Evolutionary conservation across 1,284 basidiomycete species (phyloP), one percentile per base, ranked within the genome.

Genomic region (Rhizoctonia solani): DNA sequence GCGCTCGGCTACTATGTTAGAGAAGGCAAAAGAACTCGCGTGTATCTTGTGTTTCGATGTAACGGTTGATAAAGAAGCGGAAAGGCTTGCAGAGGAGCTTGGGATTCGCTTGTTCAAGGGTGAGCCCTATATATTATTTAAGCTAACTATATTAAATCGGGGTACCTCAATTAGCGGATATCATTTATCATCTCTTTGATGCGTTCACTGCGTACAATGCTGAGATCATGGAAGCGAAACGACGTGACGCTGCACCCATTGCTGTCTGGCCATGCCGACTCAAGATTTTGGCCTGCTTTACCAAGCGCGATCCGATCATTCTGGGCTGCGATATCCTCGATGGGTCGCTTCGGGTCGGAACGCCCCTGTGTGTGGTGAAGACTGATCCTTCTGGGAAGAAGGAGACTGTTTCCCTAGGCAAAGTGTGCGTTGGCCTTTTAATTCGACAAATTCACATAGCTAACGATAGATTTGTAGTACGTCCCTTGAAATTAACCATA

Each of bases 151-250:
- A 39, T 42, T 72, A 47, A 69, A 70, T 14, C 59, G 42, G 9
- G 6, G 16, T 21, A 13, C 39, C 50, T n/a, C 46, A 25, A 68
- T 14, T 75, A 92, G 94, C 94, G 72, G 93, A 95, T 75, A 98
- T 99, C 77, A 99, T 99, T 74, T 99, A 99, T 79, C 97, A 99
- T 77, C 81, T 99, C 67, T 98, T 99, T 77, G 97, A 99, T 76
- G 88, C 93, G 27, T 99, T 99, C 81, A 98, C 89, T 54, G 92
- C 89, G n/a, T 98, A 99, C 80, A 96, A 97, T 77, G 84, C 85
- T 69, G 92, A 95, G 79, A 94, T 99, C 66, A 83, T 84, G 71
- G 97, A 98, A 77, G 92, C 91, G n/a, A 95, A 95, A 79, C 85
- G 92, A 68, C 86, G 82, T 74, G 96, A 96, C 76, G 94, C 95